Evolutionary conservation across 768 basidiomycete species (phyloP).

Genomic region (Glaciozyma martinii): DNA sequence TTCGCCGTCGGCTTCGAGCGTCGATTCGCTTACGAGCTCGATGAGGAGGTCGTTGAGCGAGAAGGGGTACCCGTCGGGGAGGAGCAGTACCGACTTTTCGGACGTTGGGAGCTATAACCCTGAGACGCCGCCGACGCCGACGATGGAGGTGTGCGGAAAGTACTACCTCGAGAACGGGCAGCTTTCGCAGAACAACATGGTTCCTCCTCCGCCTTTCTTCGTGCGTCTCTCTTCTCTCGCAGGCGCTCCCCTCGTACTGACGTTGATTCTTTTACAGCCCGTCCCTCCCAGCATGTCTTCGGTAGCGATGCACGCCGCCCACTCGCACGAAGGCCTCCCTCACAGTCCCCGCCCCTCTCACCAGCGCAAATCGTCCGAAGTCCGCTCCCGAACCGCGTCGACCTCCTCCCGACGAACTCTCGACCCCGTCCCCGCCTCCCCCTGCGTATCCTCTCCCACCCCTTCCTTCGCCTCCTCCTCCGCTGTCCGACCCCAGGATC

Average conservation of each 20-base stretch:
- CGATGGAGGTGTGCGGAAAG: constrained; percentile 1
- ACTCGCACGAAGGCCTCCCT: constrained; percentile 18
- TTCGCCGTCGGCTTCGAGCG: constrained; percentile 19
- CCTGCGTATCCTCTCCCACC: constrained; percentile 1
- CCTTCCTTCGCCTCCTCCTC: background rate
- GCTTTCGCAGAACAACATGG: constrained; percentile 12
- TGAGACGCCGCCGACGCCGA: constrained; percentile 23
- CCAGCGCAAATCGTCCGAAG: constrained; percentile 1
- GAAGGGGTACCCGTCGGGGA: constrained; percentile 3
- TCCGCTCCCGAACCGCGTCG: constrained; percentile 19
- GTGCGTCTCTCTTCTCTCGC: background rate
- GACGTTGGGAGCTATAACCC: constrained; percentile 7
- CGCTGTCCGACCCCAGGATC: background rate
- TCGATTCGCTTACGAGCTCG: constrained; percentile 11
- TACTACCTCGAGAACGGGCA: constrained; percentile 12
- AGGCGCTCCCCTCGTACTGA: background rate
- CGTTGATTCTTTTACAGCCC: constrained; percentile 2
- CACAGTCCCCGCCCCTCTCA: background rate
- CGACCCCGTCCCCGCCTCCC: constrained; percentile 6
- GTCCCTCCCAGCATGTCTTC: constrained; percentile 20
- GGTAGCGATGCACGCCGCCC: constrained; percentile 1
- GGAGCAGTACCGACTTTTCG: constrained; percentile 15
- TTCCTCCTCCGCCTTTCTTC: constrained; percentile 25
- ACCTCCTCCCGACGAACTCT: constrained; percentile 3
- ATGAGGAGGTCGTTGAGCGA: constrained; percentile 1